Base-by-base conservation (phyloP, 2,329 filamentous ascomycete species). In the Colletotrichum falcatum region DNA sequence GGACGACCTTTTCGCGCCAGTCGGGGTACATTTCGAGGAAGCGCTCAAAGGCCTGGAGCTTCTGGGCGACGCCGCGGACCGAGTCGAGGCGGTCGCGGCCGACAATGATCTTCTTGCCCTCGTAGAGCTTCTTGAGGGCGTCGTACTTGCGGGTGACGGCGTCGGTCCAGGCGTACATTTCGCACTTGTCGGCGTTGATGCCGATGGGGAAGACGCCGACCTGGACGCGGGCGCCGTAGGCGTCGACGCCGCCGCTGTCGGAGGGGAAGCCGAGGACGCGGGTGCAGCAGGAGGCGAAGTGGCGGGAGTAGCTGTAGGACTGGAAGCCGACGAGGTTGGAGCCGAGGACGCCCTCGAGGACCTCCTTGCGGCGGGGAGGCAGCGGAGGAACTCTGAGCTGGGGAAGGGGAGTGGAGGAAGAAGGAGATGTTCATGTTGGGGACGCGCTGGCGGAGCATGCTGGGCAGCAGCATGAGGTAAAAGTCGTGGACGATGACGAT, bases 301-400 rank as follows among this genome's bases (percentile, higher is more conserved):
- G 95, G 30, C 95, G 90, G 18, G 95, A 95, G 81, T 97, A 98
- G 80, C 94, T 96, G 83, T 94, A 96, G 9, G 94, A 96, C 81
- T 98, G 95, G 83, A 98, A 98, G 1, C 94, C 95, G 73, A 98
- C 90, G 84, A 98, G 91, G 80, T 98, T 98, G 66, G 95, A 90
- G 23, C 95, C 95, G 51, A 98, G 86, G 56, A 97, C 90, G 59
- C 96, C 96, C 75, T 96, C 94, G 18, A 98, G 85, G 14, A 98
- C 87, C 79, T 98, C 94, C 81, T 97, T 97, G 74, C 95, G 90
- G 73, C 94, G 90, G 46, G 93, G 66, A 98, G 85, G 79, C 95
- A 97, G 58, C 95, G 90, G 79, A 98, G 89, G 78, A 97, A 98
- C 81, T 98, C 96, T 85, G 94, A 97, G 82, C 94, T 97, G 42